Percentiles rank a stretch among this genome's conserved stretches.
phyloP scores from a whole-genome alignment of 2,329 filamentous ascomycete genomes.

The Helminthosporium solani region DNA sequence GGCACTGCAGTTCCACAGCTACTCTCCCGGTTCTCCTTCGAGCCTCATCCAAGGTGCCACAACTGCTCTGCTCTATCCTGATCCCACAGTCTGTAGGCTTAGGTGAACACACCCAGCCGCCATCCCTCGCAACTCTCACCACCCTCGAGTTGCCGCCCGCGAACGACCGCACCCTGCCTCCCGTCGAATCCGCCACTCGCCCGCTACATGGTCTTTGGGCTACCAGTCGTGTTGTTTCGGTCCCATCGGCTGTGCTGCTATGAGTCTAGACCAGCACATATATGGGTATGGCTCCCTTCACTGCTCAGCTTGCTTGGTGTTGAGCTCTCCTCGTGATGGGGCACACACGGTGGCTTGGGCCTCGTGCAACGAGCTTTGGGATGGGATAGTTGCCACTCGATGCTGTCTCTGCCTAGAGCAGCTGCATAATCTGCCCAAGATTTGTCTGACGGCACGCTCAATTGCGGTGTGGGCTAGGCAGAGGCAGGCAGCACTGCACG shows the following conservation, averaged over 20 bases:
- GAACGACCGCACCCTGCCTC: slow-evolving; percentile 4
- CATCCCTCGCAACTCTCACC: neutral
- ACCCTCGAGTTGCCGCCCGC: slow-evolving; percentile 18
- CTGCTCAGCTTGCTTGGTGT: slow-evolving; percentile 16
- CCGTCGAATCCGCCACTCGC: slow-evolving; percentile 17
- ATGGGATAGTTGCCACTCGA: slow-evolving; percentile 4
- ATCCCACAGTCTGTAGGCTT: neutral
- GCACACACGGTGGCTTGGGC: slow-evolving; percentile 11
- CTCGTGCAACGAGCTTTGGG: slow-evolving; percentile 15
- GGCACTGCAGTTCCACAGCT: slow-evolving; percentile 12
- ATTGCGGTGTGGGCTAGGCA: slow-evolving; percentile 29
- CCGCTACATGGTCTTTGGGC: slow-evolving; percentile 35
- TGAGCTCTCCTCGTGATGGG: slow-evolving; percentile 5
- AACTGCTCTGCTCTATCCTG: slow-evolving; percentile 23
- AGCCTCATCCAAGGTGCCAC: slow-evolving; percentile 30
- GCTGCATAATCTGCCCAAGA: slow-evolving; percentile 2
- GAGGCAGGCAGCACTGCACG: slow-evolving; percentile 42
- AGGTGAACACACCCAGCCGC: neutral
- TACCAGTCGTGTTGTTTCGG: slow-evolving; percentile 24
- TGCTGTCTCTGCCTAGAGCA: slow-evolving; percentile 24
- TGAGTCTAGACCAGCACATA: slow-evolving; percentile 45
- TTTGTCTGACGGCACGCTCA: slow-evolving; percentile 19
- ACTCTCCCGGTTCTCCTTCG: slow-evolving; percentile 25
- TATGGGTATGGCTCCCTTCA: slow-evolving; percentile 42
- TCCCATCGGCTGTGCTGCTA: slow-evolving; percentile 41